Percentiles rank a stretch among this genome's conserved stretches.
Conservation (phyloP, 140 eudicot genomes). For the Senecio squalidus region DNA sequence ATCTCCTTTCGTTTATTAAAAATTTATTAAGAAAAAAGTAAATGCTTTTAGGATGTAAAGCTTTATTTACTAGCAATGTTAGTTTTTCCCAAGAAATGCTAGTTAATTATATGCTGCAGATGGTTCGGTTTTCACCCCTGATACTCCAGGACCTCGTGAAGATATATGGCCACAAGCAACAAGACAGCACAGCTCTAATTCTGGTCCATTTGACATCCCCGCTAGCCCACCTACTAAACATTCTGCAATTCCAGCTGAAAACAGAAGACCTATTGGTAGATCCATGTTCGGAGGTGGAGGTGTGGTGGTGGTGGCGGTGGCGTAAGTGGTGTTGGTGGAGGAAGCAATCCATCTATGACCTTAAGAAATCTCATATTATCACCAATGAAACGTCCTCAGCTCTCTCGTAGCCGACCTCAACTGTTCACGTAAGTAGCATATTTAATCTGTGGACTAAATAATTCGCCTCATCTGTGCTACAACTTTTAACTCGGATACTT, state of each 20-base stretch:
- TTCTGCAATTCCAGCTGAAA: constrained; percentile 53
- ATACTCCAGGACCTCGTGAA: constrained; percentile 97
- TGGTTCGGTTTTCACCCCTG: constrained; percentile 88
- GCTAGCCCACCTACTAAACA: constrained; percentile 62
- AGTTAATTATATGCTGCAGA: constrained; percentile 90
- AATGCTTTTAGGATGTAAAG: neutral
- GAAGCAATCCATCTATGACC: constrained; percentile 72
- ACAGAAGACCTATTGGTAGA: constrained; percentile 51
- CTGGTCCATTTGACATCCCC: constrained; percentile 71
- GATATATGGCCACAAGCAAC: constrained; percentile 71
- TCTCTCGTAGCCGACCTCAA: constrained; percentile 79
- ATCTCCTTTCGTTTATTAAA: constrained; percentile 27
- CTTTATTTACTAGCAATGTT: constrained; percentile 15
- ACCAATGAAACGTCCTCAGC: constrained; percentile 87
- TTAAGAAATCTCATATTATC: constrained; percentile 82
- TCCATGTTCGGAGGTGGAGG: constrained; percentile 45
- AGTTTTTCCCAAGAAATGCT: constrained; percentile 49
- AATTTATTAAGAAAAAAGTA: neutral
- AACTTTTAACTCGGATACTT: neutral
- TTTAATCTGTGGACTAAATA: neutral
- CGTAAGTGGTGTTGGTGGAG: constrained; percentile 48
- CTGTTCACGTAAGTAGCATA: constrained; percentile 75
- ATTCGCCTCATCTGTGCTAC: neutral
- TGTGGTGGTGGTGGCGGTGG: constrained; percentile 47
- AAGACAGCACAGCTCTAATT: constrained; percentile 72